These are phyloP conservation scores for Pavlovales sp. DNA, from an alignment of 208 protist species.

Conservation along the genomic window DNA sequence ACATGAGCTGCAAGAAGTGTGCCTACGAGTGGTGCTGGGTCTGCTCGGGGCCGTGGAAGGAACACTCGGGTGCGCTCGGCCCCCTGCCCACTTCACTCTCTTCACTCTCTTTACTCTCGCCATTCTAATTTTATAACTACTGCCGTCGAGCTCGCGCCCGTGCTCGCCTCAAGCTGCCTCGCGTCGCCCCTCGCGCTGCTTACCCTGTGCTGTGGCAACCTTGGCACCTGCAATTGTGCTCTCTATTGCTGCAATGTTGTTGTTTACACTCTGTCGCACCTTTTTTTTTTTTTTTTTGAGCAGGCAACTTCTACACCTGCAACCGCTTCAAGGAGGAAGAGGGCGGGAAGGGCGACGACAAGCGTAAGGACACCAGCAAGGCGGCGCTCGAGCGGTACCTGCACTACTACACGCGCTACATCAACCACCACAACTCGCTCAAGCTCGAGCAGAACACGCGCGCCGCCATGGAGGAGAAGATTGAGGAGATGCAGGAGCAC, in stretches of 20 bases:
- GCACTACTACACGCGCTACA: slow-evolving; percentile 57
- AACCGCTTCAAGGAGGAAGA: slow-evolving; percentile 56
- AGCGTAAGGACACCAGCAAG: slow-evolving; percentile 7
- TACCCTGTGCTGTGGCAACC: too few relatives aligned
- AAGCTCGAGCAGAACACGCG: slow-evolving; percentile 18
- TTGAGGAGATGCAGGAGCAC: slow-evolving; percentile 23
- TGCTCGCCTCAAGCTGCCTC: too few relatives aligned
- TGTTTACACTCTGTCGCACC: too few relatives aligned
- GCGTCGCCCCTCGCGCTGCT: too few relatives aligned
- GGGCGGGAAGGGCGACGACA: neutral
- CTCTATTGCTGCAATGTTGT: too few relatives aligned
- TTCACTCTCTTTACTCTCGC: too few relatives aligned
- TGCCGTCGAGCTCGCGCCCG: too few relatives aligned
- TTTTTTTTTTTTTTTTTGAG: too few relatives aligned
- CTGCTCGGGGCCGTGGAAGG: slow-evolving; percentile 55
- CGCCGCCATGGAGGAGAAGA: slow-evolving; percentile 25
- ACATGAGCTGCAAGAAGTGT: slow-evolving; percentile 64
- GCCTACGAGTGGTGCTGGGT: slow-evolving; percentile 64
- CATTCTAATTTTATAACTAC: too few relatives aligned
- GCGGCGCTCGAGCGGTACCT: slow-evolving; percentile 57
- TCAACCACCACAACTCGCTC: slow-evolving; percentile 40
- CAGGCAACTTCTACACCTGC: slow-evolving; percentile 56
- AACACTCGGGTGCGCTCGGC: slow-evolving; percentile 46
- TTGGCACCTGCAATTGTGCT: too few relatives aligned
- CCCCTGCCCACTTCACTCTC: too few relatives aligned